Conservation (phyloP, 495 filamentous ascomycete genomes). For the Talaromyces adpressus region DNA sequence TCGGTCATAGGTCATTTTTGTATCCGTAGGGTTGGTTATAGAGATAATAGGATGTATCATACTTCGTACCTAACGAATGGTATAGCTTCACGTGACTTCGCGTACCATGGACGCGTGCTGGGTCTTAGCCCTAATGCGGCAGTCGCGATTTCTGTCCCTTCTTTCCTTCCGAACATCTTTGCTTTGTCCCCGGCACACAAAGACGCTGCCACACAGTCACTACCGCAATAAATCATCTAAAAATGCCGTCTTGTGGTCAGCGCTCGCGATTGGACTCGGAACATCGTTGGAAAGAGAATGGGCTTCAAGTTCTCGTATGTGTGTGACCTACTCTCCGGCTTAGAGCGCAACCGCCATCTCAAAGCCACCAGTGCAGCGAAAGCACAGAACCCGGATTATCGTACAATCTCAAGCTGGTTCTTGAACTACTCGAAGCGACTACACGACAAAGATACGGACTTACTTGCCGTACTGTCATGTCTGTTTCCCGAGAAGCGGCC, state of each 20-base stretch:
- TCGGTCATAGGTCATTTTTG: background rate
- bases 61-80: background rate
- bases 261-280: background rate
- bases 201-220: background rate
- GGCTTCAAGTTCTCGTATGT: conserved; percentile 53
- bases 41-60: background rate
- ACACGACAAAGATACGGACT: conserved; percentile 42
- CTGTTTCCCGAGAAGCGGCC: conserved; percentile 67
- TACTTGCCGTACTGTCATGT: conserved; percentile 58
- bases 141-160: background rate
- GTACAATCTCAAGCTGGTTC: conserved; percentile 55
- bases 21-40: background rate
- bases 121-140: conserved; percentile 12
- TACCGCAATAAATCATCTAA: background rate
- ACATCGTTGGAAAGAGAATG: conserved; percentile 29
- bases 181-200: background rate
- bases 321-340: conserved; percentile 52
- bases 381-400: conserved; percentile 25
- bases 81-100: conserved; percentile 30
- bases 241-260: conserved; percentile 4
- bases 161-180: background rate
- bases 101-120: conserved; percentile 25
- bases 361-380: conserved; percentile 28
- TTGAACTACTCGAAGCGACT: conserved; percentile 43
- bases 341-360: conserved; percentile 38